Conservation (phyloP, 2,329 filamentous ascomycete species). For the Chalaropsis ovoidea region DNA sequence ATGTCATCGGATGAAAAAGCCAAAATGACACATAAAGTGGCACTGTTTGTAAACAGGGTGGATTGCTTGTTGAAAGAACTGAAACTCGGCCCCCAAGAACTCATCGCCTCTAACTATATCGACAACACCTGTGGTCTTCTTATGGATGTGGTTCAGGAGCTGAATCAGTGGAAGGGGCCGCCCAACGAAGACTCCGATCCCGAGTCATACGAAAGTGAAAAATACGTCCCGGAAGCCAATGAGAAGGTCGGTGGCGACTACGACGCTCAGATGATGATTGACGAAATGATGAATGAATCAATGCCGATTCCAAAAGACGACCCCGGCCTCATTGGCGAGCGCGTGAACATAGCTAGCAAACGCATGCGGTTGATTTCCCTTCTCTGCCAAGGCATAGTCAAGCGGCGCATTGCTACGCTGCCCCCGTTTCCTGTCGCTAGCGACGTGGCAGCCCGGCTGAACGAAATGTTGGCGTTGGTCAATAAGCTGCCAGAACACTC, state of each 20-base stretch:
- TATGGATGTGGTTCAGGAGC: conserved; percentile 12
- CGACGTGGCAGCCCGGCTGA: conserved; percentile 38
- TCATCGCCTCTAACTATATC: not conserved
- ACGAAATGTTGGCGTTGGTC: conserved; percentile 48
- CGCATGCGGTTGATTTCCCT: conserved; percentile 57
- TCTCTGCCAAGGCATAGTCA: conserved; percentile 59
- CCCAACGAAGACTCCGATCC: conserved; percentile 34
- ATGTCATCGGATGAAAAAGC: not conserved
- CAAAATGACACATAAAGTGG: not conserved
- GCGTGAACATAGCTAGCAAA: conserved; percentile 54
- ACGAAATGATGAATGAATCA: conserved; percentile 56
- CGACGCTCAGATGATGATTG: conserved; percentile 46
- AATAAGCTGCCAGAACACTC: conserved; percentile 55
- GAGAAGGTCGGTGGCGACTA: conserved; percentile 37
- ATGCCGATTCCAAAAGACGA: conserved; percentile 54
- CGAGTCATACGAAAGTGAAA: conserved; percentile 51
- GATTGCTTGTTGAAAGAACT: not conserved
- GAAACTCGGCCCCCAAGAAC: not conserved
- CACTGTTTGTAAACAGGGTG: not conserved
- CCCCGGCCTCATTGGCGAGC: conserved; percentile 52
- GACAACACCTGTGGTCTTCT: not conserved
- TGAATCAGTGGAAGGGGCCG: not conserved
- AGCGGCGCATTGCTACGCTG: conserved; percentile 56
- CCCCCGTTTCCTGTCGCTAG: conserved; percentile 35
- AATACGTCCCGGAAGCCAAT: conserved; percentile 34